Conservation (phyloP, 495 filamentous ascomycete genomes). For the Massariosphaeria phaeospora region DNA sequence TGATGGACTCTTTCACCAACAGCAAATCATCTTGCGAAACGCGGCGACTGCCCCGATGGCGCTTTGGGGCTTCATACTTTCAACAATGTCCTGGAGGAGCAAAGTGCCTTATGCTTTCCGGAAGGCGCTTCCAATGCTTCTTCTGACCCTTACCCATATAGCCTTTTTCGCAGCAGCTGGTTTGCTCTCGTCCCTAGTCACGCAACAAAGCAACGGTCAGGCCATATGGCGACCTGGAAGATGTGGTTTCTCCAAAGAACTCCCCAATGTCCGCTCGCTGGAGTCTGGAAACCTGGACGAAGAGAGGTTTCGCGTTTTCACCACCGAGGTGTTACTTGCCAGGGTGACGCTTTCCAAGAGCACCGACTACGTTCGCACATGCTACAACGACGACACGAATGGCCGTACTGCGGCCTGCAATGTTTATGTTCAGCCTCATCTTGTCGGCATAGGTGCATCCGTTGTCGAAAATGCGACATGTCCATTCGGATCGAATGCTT, state of each 20-base stretch:
- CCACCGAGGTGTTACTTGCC: constrained; percentile 11
- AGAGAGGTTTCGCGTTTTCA: constrained; percentile 7
- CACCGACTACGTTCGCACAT: constrained; percentile 16
- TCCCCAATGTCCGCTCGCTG: background rate
- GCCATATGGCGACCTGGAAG: constrained; percentile 3
- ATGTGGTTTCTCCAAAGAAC: constrained; percentile 14
- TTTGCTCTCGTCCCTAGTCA: constrained; percentile 23
- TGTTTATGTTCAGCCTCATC: constrained; percentile 7
- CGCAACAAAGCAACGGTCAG: constrained; percentile 2
- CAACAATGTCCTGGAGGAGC: constrained; percentile 12
- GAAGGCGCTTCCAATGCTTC: constrained; percentile 12
- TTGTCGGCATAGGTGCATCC: constrained; percentile 6
- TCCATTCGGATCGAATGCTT: constrained; percentile 19
- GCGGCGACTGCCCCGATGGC: constrained; percentile 15
- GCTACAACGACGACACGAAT: constrained; percentile 16
- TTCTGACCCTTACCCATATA: constrained; percentile 16
- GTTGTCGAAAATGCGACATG: constrained; percentile 10
- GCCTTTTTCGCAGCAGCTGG: constrained; percentile 21
- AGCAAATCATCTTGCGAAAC: constrained; percentile 30
- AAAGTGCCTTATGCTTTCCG: constrained; percentile 5
- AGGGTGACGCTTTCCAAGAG: constrained; percentile 12
- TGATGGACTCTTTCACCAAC: constrained; percentile 29
- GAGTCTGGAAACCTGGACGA: background rate
- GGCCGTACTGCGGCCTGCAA: constrained; percentile 7
- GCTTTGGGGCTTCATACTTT: constrained; percentile 9